Evolutionary conservation across 768 basidiomycete genomes (phyloP).

Genomic region (Leccinum incarnatum): DNA sequence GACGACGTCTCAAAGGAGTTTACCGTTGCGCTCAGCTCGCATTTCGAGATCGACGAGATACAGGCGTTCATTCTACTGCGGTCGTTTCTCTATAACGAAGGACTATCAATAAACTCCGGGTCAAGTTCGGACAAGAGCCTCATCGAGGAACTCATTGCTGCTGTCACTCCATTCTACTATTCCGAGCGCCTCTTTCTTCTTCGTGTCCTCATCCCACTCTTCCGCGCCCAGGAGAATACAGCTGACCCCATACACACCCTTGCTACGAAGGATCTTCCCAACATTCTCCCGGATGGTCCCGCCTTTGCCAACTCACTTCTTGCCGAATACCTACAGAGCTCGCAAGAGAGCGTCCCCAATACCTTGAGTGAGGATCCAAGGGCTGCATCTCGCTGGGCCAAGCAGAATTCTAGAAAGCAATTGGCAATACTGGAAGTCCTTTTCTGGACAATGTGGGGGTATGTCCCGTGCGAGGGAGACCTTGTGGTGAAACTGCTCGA

Average conservation of each 20-base stretch:
- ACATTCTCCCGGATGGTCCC: slow-evolving; percentile 61
- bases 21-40: slow-evolving; percentile 66
- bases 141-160: slow-evolving; percentile 45
- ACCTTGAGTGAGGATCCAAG: slow-evolving; percentile 49
- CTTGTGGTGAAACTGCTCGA: slow-evolving; percentile 63
- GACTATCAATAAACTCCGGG: slow-evolving; percentile 51
- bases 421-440: slow-evolving; percentile 79
- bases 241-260: slow-evolving; percentile 52
- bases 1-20: slow-evolving; percentile 71
- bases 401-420: slow-evolving; percentile 76
- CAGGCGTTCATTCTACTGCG: slow-evolving; percentile 73
- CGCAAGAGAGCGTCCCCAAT: slow-evolving; percentile 46
- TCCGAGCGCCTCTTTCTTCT: slow-evolving; percentile 73
- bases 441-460: slow-evolving; percentile 87
- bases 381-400: slow-evolving; percentile 63
- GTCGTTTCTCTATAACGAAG: slow-evolving; percentile 77
- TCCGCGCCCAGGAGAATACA: slow-evolving; percentile 64
- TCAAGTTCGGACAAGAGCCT: slow-evolving; percentile 40
- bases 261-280: slow-evolving; percentile 52
- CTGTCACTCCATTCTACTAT: slow-evolving; percentile 78
- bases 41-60: slow-evolving; percentile 76
- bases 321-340: slow-evolving; percentile 54
- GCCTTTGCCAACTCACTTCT: slow-evolving; percentile 63
- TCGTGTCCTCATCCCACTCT: slow-evolving; percentile 69
- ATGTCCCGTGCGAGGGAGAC: slow-evolving; percentile 60